These are phyloP conservation scores for Globisporangium cederbergense DNA, from an alignment of 352 stramenopile genomes.

Conservation along the genomic window DNA sequence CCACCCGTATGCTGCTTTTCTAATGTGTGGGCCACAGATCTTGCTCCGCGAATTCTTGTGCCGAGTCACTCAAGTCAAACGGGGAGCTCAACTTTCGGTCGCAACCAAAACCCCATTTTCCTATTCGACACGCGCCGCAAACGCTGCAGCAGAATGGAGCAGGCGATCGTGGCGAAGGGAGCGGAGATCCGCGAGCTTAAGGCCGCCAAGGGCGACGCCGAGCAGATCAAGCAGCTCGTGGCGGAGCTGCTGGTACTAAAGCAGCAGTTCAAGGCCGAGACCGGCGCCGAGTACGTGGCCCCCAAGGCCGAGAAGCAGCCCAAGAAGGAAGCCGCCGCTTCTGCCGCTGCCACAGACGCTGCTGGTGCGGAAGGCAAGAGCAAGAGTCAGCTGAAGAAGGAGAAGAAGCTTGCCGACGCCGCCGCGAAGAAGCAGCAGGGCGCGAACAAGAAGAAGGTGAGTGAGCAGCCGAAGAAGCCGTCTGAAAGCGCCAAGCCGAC, in stretches of 20 bases:
- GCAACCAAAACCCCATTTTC: neutral
- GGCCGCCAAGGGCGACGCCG: conserved; percentile 59
- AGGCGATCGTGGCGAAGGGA: conserved; percentile 71
- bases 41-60: conserved; percentile 5
- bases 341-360: neutral
- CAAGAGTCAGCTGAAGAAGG: conserved; percentile 87
- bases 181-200: conserved; percentile 82
- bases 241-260: conserved; percentile 69
- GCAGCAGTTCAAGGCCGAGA: conserved; percentile 76
- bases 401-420: conserved; percentile 78
- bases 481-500: conserved; percentile 69
- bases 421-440: conserved; percentile 28
- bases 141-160: conserved; percentile 14
- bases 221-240: conserved; percentile 42
- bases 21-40: conserved; percentile 1
- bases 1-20: no score
- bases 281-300: conserved; percentile 64
- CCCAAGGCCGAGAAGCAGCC: conserved; percentile 37
- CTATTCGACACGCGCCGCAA: neutral
- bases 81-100: neutral
- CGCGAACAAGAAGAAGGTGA: conserved; percentile 27
- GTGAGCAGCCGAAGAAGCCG: conserved; percentile 55
- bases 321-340: conserved; percentile 21
- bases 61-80: neutral
- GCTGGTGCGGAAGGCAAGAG: conserved; percentile 44